A percentile compares a stretch with the other conserved stretches of the same genome.
These are phyloP conservation scores for Penicillium capsulatum DNA, from an alignment of 2,329 filamentous ascomycete species.

Conservation along the genomic window DNA sequence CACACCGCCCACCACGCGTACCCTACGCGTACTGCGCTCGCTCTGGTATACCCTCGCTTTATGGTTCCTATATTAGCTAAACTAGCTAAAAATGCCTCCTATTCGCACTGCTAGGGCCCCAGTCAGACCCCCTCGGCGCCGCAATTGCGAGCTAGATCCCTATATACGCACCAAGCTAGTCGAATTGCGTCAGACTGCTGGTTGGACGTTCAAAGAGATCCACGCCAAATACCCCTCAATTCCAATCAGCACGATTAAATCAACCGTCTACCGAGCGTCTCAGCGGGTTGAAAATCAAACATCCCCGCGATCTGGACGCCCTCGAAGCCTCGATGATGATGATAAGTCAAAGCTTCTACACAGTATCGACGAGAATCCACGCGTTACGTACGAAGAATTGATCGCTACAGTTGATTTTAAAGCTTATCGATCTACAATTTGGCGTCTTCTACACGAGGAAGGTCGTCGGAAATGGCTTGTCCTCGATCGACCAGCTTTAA, in stretches of 20 bases:
- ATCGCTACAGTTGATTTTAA: constrained; percentile 1
- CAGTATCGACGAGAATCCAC: background rate
- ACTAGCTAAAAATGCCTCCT: background rate
- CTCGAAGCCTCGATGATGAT: background rate
- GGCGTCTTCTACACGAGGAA: background rate
- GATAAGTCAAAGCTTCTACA: background rate
- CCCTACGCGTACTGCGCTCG: background rate
- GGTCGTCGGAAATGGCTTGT: background rate
- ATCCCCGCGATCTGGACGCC: constrained; percentile 1
- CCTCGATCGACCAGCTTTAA: background rate
- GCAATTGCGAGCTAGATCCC: constrained; percentile 8
- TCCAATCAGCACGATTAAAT: constrained; percentile 11
- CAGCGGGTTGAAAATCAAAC: constrained; percentile 2
- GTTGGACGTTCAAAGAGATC: constrained; percentile 10
- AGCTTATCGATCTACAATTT: background rate
- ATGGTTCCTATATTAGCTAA: background rate
- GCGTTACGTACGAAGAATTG: background rate
- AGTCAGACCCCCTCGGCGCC: background rate
- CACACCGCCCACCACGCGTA: background rate
- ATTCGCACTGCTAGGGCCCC: background rate
- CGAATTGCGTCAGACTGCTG: constrained; percentile 9
- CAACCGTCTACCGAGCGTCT: constrained; percentile 5
- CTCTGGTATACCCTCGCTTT: background rate
- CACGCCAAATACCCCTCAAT: constrained; percentile 9
- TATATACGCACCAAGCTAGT: constrained; percentile 9